Percentiles rank a stretch among this genome's conserved stretches.
Conservation (phyloP, 352 stramenopile species). For the Thraustochytrium sp. region DNA sequence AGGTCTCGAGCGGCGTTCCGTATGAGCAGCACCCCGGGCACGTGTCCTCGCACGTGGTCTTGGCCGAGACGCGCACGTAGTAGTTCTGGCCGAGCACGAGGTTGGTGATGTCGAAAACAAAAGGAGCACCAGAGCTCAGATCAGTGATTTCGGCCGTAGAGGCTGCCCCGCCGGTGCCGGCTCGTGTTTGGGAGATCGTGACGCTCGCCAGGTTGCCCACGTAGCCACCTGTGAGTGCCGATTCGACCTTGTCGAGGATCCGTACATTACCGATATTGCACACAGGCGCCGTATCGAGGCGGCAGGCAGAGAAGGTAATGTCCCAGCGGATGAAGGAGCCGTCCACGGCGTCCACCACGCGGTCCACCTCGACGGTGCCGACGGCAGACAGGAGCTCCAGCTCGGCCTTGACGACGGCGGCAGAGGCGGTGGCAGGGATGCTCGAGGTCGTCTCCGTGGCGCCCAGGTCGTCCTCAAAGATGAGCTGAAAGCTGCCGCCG, state of each 20-base stretch:
- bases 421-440: slow-evolving; percentile 47
- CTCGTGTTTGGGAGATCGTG: slow-evolving; percentile 1
- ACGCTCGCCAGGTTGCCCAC: slow-evolving; percentile 22
- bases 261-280: slow-evolving; percentile 39
- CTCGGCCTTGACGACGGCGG: slow-evolving; percentile 42
- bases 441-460: not conserved
- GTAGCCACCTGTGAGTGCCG: slow-evolving; percentile 33
- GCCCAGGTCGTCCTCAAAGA: slow-evolving; percentile 21
- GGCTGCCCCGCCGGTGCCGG: slow-evolving; percentile 42
- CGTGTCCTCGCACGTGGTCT: slow-evolving; percentile 40
- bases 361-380: slow-evolving; percentile 54
- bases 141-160: slow-evolving; percentile 56
- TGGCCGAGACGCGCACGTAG: slow-evolving; percentile 80
- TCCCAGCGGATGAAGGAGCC: slow-evolving; percentile 17
- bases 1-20: slow-evolving; percentile 60
- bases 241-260: not conserved
- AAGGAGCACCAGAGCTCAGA: slow-evolving; percentile 67
- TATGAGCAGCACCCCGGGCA: slow-evolving; percentile 42
- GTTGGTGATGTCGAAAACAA: slow-evolving; percentile 58
- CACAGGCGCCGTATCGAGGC: not conserved
- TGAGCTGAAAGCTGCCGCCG: slow-evolving; percentile 47
- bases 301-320: slow-evolving; percentile 17
- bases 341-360: slow-evolving; percentile 41
- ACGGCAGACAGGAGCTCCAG: slow-evolving; percentile 56
- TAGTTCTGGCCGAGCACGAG: slow-evolving; percentile 76